These are phyloP conservation scores for Rhododendron williamsianum DNA, from an alignment of 148 eudicot genomes.

Conservation along the genomic window DNA sequence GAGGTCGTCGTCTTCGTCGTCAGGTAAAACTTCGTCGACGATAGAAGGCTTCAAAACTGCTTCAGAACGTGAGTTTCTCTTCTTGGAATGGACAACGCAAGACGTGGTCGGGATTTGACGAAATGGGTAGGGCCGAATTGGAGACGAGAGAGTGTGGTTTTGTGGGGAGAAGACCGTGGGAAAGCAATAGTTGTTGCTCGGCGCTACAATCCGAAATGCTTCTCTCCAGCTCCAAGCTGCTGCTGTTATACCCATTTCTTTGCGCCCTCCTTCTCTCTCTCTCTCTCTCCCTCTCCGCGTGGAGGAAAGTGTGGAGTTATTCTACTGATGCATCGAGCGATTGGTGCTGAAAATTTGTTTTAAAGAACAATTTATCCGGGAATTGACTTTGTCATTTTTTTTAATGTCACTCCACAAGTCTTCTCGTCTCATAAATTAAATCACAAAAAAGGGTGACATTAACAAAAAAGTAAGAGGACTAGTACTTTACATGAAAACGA, in stretches of 20 bases:
- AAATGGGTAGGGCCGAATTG: slow-evolving; percentile 13
- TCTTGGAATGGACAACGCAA: slow-evolving; percentile 32
- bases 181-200: neutral
- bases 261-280: neutral
- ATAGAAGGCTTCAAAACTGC: slow-evolving; percentile 38
- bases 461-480: too few species aligned
- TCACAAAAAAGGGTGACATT: too few species aligned
- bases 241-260: slow-evolving; percentile 21
- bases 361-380: too few species aligned
- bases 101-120: neutral
- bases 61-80: slow-evolving; percentile 28
- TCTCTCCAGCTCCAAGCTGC: slow-evolving; percentile 13
- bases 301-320: neutral
- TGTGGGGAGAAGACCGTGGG: neutral
- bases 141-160: neutral
- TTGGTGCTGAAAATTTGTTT: too few species aligned
- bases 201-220: neutral
- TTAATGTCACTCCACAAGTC: too few species aligned
- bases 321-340: too few species aligned
- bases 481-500: too few species aligned
- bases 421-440: too few species aligned
- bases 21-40: slow-evolving; percentile 37
- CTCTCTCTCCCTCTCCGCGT: neutral
- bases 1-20: slow-evolving; percentile 34
- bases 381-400: too few species aligned